Conservation (phyloP, 1,284 basidiomycete genomes). For the Peniophora sp. region DNA sequence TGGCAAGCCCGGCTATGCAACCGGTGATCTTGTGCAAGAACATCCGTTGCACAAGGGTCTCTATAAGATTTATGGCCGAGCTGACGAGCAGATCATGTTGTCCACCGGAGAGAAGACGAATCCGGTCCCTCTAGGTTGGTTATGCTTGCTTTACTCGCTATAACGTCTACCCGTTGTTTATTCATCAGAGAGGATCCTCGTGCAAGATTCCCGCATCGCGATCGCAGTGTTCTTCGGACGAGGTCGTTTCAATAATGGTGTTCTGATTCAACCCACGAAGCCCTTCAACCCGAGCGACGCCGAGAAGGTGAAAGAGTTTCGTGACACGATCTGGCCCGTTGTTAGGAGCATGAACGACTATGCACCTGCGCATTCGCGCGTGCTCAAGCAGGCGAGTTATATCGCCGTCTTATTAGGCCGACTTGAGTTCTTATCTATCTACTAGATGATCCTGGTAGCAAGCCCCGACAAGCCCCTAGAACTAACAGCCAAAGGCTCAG, state of each 20-base stretch:
- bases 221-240: slow-evolving; percentile 31
- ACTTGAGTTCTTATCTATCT: slow-evolving; percentile 5
- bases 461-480: slow-evolving; percentile 20
- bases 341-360: slow-evolving; percentile 24
- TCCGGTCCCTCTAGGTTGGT: slow-evolving; percentile 12
- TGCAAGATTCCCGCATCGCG: slow-evolving; percentile 19
- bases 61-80: slow-evolving; percentile 15
- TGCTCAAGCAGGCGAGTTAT: slow-evolving; percentile 8
- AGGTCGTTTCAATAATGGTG: slow-evolving; percentile 27
- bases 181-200: slow-evolving; percentile 22
- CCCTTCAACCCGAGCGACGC: slow-evolving; percentile 19
- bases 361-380: slow-evolving; percentile 23
- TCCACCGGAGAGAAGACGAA: slow-evolving; percentile 25
- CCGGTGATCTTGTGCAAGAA: slow-evolving; percentile 17
- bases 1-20: slow-evolving; percentile 1
- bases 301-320: slow-evolving; percentile 16
- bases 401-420: slow-evolving; percentile 10
- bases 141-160: slow-evolving; percentile 8
- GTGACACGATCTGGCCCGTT: slow-evolving; percentile 25
- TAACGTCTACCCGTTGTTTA: neutral
- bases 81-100: slow-evolving; percentile 17
- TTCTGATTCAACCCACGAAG: slow-evolving; percentile 26
- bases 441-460: slow-evolving; percentile 28
- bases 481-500: slow-evolving; percentile 22
- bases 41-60: slow-evolving; percentile 17